These are phyloP conservation scores for Physaria fendleri DNA, from an alignment of 345 rosid species.

Conservation along the genomic window DNA sequence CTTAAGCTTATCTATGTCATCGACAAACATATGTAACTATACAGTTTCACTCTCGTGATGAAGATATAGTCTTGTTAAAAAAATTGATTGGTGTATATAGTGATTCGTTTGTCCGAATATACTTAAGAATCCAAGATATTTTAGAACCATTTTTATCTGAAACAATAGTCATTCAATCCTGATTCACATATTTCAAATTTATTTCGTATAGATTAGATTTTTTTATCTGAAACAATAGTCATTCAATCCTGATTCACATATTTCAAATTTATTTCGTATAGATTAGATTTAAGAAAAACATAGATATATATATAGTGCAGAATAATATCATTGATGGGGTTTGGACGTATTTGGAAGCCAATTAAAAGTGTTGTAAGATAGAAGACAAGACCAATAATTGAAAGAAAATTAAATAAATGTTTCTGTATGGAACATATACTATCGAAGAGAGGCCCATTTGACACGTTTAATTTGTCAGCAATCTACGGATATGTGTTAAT, in stretches of 20 bases:
- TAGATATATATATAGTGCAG: not conserved
- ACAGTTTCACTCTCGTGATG: not conserved
- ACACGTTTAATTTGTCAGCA: conserved; percentile 14
- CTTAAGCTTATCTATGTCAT: not conserved
- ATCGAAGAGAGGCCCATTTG: conserved; percentile 20
- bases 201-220: no score
- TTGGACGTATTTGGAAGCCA: conserved; percentile 22
- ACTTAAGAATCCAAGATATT: not conserved
- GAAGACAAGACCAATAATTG: conserved; percentile 30
- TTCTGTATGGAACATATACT: conserved; percentile 14
- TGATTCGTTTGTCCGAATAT: not conserved
- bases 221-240: not conserved
- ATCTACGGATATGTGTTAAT: not conserved
- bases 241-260: not conserved
- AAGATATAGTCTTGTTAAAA: not conserved
- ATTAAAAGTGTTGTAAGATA: conserved; percentile 24
- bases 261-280: not conserved
- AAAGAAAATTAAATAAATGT: conserved; percentile 7
- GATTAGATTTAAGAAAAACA: not conserved
- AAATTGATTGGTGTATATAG: not conserved
- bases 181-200: not conserved
- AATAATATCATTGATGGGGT: conserved; percentile 7
- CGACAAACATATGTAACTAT: not conserved
- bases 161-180: not conserved
- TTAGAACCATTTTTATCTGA: not conserved